These are phyloP conservation scores for Grosmannia huntii DNA, from an alignment of 2,329 filamentous ascomycete species.

Conservation along the genomic window DNA sequence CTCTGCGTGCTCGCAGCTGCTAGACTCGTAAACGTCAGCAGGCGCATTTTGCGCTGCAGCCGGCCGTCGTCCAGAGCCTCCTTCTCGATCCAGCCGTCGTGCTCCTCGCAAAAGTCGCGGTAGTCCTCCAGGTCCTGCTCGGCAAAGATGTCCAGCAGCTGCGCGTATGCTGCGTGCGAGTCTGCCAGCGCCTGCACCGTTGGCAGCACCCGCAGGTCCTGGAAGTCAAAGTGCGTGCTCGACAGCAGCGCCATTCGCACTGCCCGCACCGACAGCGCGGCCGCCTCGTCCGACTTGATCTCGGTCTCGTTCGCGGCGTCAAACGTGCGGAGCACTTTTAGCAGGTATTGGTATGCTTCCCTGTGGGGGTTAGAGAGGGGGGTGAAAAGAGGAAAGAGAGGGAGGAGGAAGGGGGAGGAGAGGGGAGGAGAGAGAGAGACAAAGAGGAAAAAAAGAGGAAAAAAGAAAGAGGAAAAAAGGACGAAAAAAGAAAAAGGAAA, in stretches of 20 bases:
- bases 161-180: slow-evolving; percentile 72
- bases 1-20: slow-evolving; percentile 73
- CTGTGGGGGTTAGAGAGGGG: slow-evolving; percentile 20
- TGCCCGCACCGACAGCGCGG: slow-evolving; percentile 45
- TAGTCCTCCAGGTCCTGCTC: slow-evolving; percentile 92
- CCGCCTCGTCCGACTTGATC: slow-evolving; percentile 44
- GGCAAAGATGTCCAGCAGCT: slow-evolving; percentile 90
- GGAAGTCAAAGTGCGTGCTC: slow-evolving; percentile 53
- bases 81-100: slow-evolving; percentile 71
- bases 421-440: too few species aligned
- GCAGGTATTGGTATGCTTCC: slow-evolving; percentile 53
- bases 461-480: too few species aligned
- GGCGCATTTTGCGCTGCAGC: slow-evolving; percentile 88
- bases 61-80: slow-evolving; percentile 58
- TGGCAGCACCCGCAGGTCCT: slow-evolving; percentile 69
- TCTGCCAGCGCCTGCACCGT: slow-evolving; percentile 78
- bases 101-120: slow-evolving; percentile 87
- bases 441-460: too few species aligned
- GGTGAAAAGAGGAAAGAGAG: too few species aligned
- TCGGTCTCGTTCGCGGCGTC: slow-evolving; percentile 42
- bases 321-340: slow-evolving; percentile 49
- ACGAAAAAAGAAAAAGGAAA: not conserved
- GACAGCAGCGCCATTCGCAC: slow-evolving; percentile 40
- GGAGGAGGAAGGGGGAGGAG: too few species aligned
- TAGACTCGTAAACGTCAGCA: slow-evolving; percentile 83